Base-by-base conservation (phyloP, 257 asterid species). In the Capsicum baccatum region DNA sequence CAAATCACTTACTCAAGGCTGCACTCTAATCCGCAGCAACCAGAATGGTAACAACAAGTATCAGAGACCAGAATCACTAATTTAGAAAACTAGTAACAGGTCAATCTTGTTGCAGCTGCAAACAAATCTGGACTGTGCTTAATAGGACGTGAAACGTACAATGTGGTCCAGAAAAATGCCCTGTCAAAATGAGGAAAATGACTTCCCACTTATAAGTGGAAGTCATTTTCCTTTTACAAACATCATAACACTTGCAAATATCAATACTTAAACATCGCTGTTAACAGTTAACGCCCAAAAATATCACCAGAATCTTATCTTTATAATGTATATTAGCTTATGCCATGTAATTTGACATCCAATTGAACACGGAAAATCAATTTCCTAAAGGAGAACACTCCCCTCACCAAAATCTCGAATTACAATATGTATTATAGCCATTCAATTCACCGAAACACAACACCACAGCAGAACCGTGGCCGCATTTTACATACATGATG, bases 31-130 rank as follows among this genome's bases (percentile, higher is more conserved):
- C 13, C 64, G 13, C 76, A 68, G 50, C 11, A 37, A 68, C 78
- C 78, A 69, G 54, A 69, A 69, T 69, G 78, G 33, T 16, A 55
- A 33, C 33, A 69, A 69, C 26, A 69, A 69, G 79, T 39, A 69
- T 9, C 78, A 39, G 55, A 69, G 79, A 39, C 33, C 50, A 8
- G 54, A 39, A 69, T 16, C 14, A 37, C 26, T 39, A 39, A 39
- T 69, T 69, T 39, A 67, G 48, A 14, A 8, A 37, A 67, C 19
- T 67, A 6, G 74, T 14, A 13, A 35, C 21, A 67, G 74, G 74
- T 37, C 21, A 67, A 67, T 13, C 76, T 68, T 15, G 8, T 7
- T 68, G 26, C 76, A 68, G 76, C 52, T 68, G 76, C 76, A 68
- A 37, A 14, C 52, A 68, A 37, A 37, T 15, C 52, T 68, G 76